Evolutionary conservation across 768 basidiomycete species (phyloP).

Genomic region (Cubamyces sp.): DNA sequence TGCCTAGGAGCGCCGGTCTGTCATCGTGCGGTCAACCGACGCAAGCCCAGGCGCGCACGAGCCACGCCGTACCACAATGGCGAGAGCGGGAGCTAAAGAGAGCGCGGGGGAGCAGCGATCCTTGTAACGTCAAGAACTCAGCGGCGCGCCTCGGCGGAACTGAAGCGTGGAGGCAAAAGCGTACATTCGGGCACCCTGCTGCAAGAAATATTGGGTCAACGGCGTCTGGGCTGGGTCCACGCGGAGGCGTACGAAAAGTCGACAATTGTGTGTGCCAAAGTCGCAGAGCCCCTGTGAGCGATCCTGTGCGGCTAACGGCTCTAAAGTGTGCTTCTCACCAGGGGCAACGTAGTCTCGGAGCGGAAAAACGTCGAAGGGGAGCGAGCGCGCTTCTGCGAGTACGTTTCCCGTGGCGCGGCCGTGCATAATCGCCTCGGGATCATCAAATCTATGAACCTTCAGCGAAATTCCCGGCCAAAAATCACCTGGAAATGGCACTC

Average conservation of each 20-base stretch:
- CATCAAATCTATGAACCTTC: slow-evolving; percentile 45
- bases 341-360: slow-evolving; percentile 77
- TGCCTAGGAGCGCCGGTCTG: slow-evolving; percentile 3
- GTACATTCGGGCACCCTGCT: slow-evolving; percentile 62
- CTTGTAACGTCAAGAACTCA: slow-evolving; percentile 31
- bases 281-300: slow-evolving; percentile 19
- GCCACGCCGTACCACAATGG: not conserved
- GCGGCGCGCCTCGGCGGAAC: slow-evolving; percentile 27
- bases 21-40: not conserved
- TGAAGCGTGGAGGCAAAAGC: slow-evolving; percentile 45
- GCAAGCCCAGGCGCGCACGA: not conserved
- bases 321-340: slow-evolving; percentile 54
- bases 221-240: slow-evolving; percentile 47
- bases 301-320: not conserved
- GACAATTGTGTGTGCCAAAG: slow-evolving; percentile 11
- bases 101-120: slow-evolving; percentile 26
- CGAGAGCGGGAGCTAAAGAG: slow-evolving; percentile 9
- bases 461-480: slow-evolving; percentile 1
- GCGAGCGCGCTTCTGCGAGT: slow-evolving; percentile 74
- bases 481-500: slow-evolving; percentile 38
- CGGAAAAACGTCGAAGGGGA: slow-evolving; percentile 77
- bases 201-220: slow-evolving; percentile 59
- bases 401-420: slow-evolving; percentile 62
- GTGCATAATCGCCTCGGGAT: slow-evolving; percentile 52
- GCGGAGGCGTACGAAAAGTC: slow-evolving; percentile 13